These are phyloP conservation scores for Mucor sp. DNA, from an alignment of 371 early-diverging fungal species.

Conservation along the genomic window DNA sequence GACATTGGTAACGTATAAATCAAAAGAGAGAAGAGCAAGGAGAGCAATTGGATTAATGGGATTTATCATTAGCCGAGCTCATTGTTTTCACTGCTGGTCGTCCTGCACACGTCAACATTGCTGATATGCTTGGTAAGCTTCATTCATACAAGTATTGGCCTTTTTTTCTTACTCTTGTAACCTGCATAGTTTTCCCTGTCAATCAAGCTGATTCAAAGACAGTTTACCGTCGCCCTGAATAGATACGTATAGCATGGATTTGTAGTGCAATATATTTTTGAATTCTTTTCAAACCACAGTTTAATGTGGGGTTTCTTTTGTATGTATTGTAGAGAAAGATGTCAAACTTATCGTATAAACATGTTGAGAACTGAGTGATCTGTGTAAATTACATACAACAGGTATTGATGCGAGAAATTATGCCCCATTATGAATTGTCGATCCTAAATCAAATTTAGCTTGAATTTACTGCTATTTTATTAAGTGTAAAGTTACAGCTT, in stretches of 20 bases:
- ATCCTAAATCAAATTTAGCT: too few species aligned
- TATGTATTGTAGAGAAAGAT: too few species aligned
- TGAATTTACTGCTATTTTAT: background rate
- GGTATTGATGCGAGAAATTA: too few species aligned
- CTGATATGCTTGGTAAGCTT: constrained; percentile 62
- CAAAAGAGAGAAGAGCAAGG: background rate
- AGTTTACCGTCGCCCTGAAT: constrained; percentile 36
- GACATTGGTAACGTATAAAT: constrained; percentile 60
- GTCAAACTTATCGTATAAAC: too few species aligned
- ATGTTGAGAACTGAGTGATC: too few species aligned
- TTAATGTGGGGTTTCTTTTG: too few species aligned
- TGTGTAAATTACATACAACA: too few species aligned
- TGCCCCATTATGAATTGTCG: too few species aligned
- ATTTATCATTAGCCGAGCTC: constrained; percentile 64
- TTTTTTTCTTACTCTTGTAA: background rate
- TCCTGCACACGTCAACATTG: constrained; percentile 83
- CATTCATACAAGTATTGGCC: background rate
- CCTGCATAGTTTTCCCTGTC: constrained; percentile 62
- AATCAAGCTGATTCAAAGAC: constrained; percentile 72
- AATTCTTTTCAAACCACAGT: background rate
- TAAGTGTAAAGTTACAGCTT: constrained; percentile 34
- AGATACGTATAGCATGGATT: background rate
- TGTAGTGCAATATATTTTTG: background rate
- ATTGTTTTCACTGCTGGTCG: constrained; percentile 84
- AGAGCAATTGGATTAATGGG: constrained; percentile 1